Percentiles rank a stretch among this genome's conserved stretches.
Conservation (phyloP, 148 eudicot species). For the Diospyros lotus region DNA sequence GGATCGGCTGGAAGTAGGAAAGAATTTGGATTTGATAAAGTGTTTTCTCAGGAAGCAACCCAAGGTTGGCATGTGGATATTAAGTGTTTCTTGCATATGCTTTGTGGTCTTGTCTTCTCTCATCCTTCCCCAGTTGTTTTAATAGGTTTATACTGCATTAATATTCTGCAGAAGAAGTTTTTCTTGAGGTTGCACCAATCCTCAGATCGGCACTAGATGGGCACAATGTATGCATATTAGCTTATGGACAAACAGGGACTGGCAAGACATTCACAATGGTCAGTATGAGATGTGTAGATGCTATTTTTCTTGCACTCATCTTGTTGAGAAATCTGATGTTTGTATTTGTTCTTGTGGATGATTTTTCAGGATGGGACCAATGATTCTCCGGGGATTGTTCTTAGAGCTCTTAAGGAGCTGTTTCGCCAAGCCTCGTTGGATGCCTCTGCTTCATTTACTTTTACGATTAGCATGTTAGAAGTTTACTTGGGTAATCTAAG, state of each 20-base stretch:
- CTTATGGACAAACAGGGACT: slow-evolving; percentile 79
- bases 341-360: not conserved
- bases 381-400: slow-evolving; percentile 55
- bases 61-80: slow-evolving; percentile 44
- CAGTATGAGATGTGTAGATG: slow-evolving; percentile 12
- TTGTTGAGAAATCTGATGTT: not conserved
- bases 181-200: slow-evolving; percentile 72
- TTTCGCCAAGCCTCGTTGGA: slow-evolving; percentile 43
- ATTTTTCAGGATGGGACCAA: slow-evolving; percentile 50
- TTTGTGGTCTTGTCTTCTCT: not conserved
- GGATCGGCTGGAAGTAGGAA: slow-evolving; percentile 58
- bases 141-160: slow-evolving; percentile 22
- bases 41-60: slow-evolving; percentile 47
- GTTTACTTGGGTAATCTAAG: slow-evolving; percentile 67
- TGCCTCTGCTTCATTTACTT: slow-evolving; percentile 33
- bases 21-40: slow-evolving; percentile 63
- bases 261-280: slow-evolving; percentile 82
- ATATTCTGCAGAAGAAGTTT: slow-evolving; percentile 57
- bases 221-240: slow-evolving; percentile 63
- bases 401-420: slow-evolving; percentile 49
- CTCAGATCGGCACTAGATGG: slow-evolving; percentile 83
- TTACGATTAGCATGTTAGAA: slow-evolving; percentile 75
- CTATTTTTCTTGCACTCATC: not conserved
- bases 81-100: not conserved
- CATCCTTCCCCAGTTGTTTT: slow-evolving; percentile 14